Percentiles rank a stretch among this genome's conserved stretches.
Evolutionary conservation across 2,329 filamentous ascomycete genomes (phyloP).

Genomic region (Metarhizium anisopliae): DNA sequence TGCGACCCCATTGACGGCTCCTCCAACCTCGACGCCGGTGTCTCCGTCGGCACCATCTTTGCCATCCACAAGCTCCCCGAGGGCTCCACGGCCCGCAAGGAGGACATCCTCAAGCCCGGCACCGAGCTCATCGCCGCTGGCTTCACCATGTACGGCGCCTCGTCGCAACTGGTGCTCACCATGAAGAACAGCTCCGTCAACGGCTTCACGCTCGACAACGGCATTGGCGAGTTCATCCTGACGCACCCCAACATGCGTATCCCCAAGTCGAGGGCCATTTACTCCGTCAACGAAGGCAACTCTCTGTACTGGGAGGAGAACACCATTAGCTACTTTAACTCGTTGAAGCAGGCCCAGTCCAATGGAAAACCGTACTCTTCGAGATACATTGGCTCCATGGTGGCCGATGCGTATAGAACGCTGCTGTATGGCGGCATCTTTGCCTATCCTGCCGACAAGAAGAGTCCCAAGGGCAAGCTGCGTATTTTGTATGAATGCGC

Average conservation of each 20-base stretch:
- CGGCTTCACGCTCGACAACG: constrained; percentile 95
- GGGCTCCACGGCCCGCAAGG: constrained; percentile 61
- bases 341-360: constrained; percentile 69
- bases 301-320: constrained; percentile 90
- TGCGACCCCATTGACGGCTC: constrained; percentile 98
- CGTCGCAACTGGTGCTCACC: constrained; percentile 90
- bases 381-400: constrained; percentile 96
- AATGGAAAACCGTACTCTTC: constrained; percentile 85
- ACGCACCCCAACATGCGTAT: constrained; percentile 92
- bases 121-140: constrained; percentile 87
- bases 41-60: constrained; percentile 97
- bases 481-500: constrained; percentile 97
- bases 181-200: constrained; percentile 91
- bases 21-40: constrained; percentile 94
- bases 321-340: constrained; percentile 81
- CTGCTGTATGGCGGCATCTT: constrained; percentile 94
- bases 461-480: constrained; percentile 97
- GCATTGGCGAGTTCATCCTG: constrained; percentile 96
- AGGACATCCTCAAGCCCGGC: constrained; percentile 82
- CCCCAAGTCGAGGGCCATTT: constrained; percentile 73
- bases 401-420: constrained; percentile 94
- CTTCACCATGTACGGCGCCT: constrained; percentile 99
- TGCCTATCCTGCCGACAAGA: constrained; percentile 94
- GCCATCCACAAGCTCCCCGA: constrained; percentile 85
- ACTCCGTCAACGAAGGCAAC: constrained; percentile 98